Conservation (phyloP, 2,329 filamentous ascomycete species). For the Geosmithia morbida region DNA sequence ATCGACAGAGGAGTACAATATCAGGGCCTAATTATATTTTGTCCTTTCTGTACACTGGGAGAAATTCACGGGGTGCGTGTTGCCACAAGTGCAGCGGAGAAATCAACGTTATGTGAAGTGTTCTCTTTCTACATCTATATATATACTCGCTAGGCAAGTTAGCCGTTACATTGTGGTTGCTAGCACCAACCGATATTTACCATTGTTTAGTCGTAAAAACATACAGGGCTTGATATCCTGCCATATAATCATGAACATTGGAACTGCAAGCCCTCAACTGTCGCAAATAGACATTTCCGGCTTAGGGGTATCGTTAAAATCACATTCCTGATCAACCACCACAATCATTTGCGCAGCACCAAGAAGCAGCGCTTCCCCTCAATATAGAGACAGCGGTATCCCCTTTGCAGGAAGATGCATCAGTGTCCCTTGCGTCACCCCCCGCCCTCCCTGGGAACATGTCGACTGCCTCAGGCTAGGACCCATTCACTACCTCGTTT, state of each 20-base stretch:
- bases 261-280: neutral
- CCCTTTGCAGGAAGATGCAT: no score
- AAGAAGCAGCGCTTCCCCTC: neutral
- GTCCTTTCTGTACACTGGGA: neutral
- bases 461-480: neutral
- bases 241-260: neutral
- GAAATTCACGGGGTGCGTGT: neutral
- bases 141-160: neutral
- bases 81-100: neutral
- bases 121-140: neutral
- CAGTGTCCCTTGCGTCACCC: no score
- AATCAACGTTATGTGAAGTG: neutral
- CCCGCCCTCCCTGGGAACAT: neutral
- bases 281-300: neutral
- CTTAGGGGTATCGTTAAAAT: neutral
- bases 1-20: neutral
- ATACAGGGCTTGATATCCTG: neutral
- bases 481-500: slow-evolving; percentile 97
- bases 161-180: neutral
- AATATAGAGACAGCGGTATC: no score
- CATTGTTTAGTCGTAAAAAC: neutral
- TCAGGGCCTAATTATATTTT: neutral
- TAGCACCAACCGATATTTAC: neutral
- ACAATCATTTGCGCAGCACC: neutral
- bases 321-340: neutral